These are phyloP conservation scores for Strobilomyces dryophilus DNA, from an alignment of 768 basidiomycete genomes.

Conservation along the genomic window DNA sequence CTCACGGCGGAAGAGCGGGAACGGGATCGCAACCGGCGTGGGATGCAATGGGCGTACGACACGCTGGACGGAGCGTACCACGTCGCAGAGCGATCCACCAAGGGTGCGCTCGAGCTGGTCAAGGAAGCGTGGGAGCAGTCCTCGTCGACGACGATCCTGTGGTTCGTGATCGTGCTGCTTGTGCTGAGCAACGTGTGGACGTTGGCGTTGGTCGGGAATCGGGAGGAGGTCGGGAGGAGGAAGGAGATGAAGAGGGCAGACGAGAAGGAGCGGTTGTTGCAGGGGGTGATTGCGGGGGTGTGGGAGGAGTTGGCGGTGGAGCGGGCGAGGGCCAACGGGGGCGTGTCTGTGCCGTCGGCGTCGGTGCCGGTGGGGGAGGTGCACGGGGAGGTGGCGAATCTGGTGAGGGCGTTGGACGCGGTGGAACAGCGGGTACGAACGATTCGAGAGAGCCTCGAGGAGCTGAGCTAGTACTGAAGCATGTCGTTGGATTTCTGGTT, in stretches of 20 bases:
- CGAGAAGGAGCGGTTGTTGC: conserved; percentile 73
- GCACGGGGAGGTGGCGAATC: conserved; percentile 45
- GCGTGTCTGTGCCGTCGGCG: conserved; percentile 15
- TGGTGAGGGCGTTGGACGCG: conserved; percentile 49
- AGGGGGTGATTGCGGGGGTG: conserved; percentile 64
- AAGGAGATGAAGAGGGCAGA: conserved; percentile 52
- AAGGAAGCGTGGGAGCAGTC: conserved; percentile 78
- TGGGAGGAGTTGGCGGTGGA: conserved; percentile 64
- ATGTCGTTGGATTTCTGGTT: not conserved
- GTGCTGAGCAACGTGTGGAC: conserved; percentile 81
- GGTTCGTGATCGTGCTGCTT: conserved; percentile 65
- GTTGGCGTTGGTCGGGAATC: conserved; percentile 42
- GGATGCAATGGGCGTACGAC: conserved; percentile 85
- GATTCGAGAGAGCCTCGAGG: conserved; percentile 43
- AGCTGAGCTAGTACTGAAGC: conserved; percentile 25
- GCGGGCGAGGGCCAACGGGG: conserved; percentile 27
- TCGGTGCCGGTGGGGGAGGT: conserved; percentile 28
- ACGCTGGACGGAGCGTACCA: conserved; percentile 73
- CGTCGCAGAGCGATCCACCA: conserved; percentile 67
- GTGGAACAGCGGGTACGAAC: conserved; percentile 53
- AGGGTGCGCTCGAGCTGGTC: conserved; percentile 72
- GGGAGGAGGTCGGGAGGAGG: conserved; percentile 40
- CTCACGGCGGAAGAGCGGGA: conserved; percentile 39
- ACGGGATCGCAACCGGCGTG: conserved; percentile 63
- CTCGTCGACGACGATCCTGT: conserved; percentile 65